A percentile compares a stretch with the other conserved stretches of the same genome.
These are phyloP conservation scores for Pseudogymnoascus sp. DNA, from an alignment of 2,329 filamentous ascomycete genomes.

Conservation along the genomic window DNA sequence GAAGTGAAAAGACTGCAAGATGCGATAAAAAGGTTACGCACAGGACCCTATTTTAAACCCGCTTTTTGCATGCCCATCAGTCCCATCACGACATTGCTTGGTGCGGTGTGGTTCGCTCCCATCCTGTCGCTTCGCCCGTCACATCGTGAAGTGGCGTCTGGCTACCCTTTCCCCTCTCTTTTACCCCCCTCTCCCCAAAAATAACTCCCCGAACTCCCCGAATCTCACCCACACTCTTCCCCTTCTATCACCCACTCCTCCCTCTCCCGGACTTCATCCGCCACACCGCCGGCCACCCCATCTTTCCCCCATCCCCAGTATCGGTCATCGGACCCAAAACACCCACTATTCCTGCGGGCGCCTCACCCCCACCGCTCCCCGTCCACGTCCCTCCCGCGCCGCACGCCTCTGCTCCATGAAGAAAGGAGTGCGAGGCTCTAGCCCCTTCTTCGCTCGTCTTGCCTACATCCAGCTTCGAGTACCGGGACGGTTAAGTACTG, in stretches of 20 bases:
- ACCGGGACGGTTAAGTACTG: not conserved
- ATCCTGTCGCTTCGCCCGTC: not conserved
- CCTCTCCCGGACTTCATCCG: not conserved
- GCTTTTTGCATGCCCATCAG: not conserved
- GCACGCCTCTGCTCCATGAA: not conserved
- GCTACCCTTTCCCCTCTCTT: not conserved
- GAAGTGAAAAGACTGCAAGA: slow-evolving; percentile 9
- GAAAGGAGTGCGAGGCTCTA: not conserved
- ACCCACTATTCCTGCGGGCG: not conserved
- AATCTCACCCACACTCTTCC: not conserved
- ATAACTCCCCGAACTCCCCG: not conserved
- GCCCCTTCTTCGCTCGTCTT: not conserved
- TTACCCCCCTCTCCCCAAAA: not conserved
- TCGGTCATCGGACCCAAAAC: slow-evolving; percentile 1
- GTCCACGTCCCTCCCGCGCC: not conserved
- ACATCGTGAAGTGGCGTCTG: not conserved
- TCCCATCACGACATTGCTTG: slow-evolving; percentile 59
- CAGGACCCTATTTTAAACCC: not conserved
- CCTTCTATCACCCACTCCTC: not conserved
- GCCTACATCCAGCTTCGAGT: not conserved
- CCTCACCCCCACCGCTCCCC: not conserved
- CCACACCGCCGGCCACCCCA: not conserved
- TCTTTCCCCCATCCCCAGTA: not conserved
- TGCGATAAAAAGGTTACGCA: no score
- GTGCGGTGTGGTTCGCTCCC: slow-evolving; percentile 48